A percentile compares a stretch with the other conserved stretches of the same genome.
These are phyloP conservation scores for Crithidia expoeki DNA, from an alignment of 208 protist genomes.

Conservation along the genomic window DNA sequence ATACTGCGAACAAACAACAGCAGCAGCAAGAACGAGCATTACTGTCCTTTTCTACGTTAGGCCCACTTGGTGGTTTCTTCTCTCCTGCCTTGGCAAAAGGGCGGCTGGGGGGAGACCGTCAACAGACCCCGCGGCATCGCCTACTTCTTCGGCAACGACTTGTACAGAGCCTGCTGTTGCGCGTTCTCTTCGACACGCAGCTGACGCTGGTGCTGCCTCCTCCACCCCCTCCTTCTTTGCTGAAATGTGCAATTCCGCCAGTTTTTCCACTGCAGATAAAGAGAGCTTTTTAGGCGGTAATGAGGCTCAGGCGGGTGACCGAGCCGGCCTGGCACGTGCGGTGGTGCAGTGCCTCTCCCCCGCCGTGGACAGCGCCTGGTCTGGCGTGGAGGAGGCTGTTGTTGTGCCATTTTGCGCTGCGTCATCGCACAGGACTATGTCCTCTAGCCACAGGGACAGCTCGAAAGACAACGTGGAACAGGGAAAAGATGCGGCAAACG, in stretches of 20 bases:
- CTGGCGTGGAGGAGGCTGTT: constrained; percentile 19
- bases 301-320: constrained; percentile 25
- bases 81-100: constrained; percentile 1
- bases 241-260: background rate
- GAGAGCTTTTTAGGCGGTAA: background rate
- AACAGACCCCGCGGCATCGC: too few relatives aligned
- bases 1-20: background rate
- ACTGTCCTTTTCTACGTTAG: background rate
- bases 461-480: too few relatives aligned
- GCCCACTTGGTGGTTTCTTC: constrained; percentile 17
- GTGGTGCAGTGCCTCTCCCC: constrained; percentile 29
- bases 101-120: background rate
- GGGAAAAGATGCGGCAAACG: background rate
- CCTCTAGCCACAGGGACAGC: background rate
- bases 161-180: constrained; percentile 12
- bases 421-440: background rate
- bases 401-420: constrained; percentile 19
- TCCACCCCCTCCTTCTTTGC: too few relatives aligned
- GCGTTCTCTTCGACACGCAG: constrained; percentile 12
- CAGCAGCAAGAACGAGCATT: background rate
- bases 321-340: constrained; percentile 26
- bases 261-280: background rate
- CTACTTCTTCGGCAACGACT: too few relatives aligned
- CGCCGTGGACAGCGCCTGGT: constrained; percentile 42
- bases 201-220: too few relatives aligned